phyloP scores from a whole-genome alignment of 257 asterid species.

The Nicotiana knightiana region DNA sequence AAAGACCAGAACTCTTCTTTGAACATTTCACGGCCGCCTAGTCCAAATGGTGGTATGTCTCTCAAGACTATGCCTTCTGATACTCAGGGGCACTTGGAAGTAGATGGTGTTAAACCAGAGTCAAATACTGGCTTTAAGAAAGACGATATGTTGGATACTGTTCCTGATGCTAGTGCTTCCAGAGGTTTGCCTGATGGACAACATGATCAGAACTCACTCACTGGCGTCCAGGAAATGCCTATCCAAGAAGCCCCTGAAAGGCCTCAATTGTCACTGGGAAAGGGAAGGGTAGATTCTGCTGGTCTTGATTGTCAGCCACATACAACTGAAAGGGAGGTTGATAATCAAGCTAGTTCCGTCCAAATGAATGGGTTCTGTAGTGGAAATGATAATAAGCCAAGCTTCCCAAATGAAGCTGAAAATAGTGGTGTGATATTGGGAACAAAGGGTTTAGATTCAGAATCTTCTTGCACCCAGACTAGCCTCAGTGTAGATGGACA shows the following conservation, averaged over 20 bases:
- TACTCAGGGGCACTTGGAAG: conserved; percentile 34
- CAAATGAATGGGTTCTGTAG: conserved; percentile 43
- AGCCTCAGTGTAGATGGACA: conserved; percentile 41
- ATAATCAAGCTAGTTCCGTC: conserved; percentile 35
- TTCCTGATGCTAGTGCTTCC: conserved; percentile 36
- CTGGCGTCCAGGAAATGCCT: conserved; percentile 30
- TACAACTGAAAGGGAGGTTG: conserved; percentile 25
- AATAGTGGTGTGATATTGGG: conserved; percentile 25
- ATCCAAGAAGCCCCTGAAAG: conserved; percentile 25
- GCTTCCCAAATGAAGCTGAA: conserved; percentile 26
- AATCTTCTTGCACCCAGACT: conserved; percentile 52
- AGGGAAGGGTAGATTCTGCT: conserved; percentile 28
- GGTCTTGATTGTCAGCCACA: conserved; percentile 37
- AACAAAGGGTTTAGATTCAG: conserved; percentile 50
- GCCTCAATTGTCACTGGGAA: conserved; percentile 27
- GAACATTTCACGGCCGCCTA: conserved; percentile 28
- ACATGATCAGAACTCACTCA: conserved; percentile 28
- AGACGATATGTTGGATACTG: conserved; percentile 24
- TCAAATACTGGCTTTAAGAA: conserved; percentile 32
- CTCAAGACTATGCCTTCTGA: conserved; percentile 28
- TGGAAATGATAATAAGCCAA: conserved; percentile 25
- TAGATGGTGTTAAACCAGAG: conserved; percentile 35
- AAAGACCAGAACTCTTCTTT: conserved; percentile 30
- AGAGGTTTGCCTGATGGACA: conserved; percentile 27
- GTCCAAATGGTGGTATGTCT: conserved; percentile 29